Percentiles rank a stretch among this genome's conserved stretches.
These are phyloP conservation scores for Clonostachys rhizophaga DNA, from an alignment of 2,329 filamentous ascomycete genomes.

Conservation along the genomic window DNA sequence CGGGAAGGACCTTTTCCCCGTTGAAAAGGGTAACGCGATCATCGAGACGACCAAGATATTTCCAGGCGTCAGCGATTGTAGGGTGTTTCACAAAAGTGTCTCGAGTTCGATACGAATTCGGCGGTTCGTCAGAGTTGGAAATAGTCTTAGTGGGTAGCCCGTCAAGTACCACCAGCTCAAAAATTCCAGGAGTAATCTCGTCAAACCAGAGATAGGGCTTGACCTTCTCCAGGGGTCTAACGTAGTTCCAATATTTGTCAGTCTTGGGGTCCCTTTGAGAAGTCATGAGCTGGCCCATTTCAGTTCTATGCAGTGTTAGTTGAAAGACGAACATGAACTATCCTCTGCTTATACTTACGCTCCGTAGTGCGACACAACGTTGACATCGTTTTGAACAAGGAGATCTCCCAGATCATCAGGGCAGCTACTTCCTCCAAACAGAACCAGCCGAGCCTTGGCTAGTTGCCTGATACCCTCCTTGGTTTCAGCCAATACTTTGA, in stretches of 20 bases:
- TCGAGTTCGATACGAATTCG: constrained; percentile 34
- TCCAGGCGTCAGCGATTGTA: constrained; percentile 33
- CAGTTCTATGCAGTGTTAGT: constrained; percentile 31
- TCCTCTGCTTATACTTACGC: constrained; percentile 26
- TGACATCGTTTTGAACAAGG: constrained; percentile 46
- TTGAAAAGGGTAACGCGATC: constrained; percentile 39
- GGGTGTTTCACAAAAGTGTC: constrained; percentile 38
- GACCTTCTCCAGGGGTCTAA: constrained; percentile 30
- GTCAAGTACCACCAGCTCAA: constrained; percentile 27
- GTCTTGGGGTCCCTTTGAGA: constrained; percentile 42
- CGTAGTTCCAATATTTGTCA: constrained; percentile 58
- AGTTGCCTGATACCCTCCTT: constrained; percentile 45
- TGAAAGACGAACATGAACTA: not conserved
- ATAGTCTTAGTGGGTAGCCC: constrained; percentile 28
- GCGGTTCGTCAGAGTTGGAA: constrained; percentile 26
- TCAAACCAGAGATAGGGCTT: constrained; percentile 16
- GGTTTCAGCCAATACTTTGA: constrained; percentile 59
- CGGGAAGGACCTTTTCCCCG: constrained; percentile 41
- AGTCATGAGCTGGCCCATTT: constrained; percentile 59
- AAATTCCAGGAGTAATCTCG: constrained; percentile 20
- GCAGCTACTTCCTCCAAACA: constrained; percentile 53
- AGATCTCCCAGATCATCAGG: constrained; percentile 54
- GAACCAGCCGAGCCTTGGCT: constrained; percentile 41
- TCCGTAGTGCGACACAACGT: constrained; percentile 51
- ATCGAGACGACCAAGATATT: constrained; percentile 37